These are phyloP conservation scores for Cystobasidium slooffiae DNA, from an alignment of 1,284 basidiomycete species.

Conservation along the genomic window DNA sequence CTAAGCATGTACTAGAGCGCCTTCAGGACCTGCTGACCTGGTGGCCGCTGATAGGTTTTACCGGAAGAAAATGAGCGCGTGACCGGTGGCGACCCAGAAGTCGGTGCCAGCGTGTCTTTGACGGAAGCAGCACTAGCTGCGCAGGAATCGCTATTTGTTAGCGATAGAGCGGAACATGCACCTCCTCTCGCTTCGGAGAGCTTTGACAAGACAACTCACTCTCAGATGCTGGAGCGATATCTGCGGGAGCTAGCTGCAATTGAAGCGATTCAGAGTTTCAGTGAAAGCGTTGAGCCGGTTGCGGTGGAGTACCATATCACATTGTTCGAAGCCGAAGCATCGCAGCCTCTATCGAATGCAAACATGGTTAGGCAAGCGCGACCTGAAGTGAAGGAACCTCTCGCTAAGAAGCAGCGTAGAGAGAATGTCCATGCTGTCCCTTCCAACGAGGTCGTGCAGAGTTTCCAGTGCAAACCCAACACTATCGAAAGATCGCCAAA, in stretches of 20 bases:
- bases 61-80: conserved; percentile 12
- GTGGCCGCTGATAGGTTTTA: background rate
- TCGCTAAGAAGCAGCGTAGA: too few relatives aligned
- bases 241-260: conserved; percentile 24
- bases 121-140: conserved; percentile 4
- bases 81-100: conserved; percentile 1
- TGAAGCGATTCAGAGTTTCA: background rate
- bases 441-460: too few relatives aligned
- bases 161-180: background rate
- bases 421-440: too few relatives aligned
- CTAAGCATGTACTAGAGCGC: too few relatives aligned
- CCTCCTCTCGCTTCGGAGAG: background rate
- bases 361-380: too few relatives aligned
- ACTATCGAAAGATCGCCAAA: too few relatives aligned
- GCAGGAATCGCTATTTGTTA: background rate
- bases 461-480: too few relatives aligned
- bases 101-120: background rate
- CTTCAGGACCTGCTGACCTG: too few relatives aligned
- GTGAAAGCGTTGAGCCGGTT: background rate
- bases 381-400: too few relatives aligned
- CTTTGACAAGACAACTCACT: conserved; percentile 22
- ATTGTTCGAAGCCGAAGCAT: background rate
- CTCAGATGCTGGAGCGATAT: conserved; percentile 26
- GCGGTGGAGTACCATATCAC: background rate
- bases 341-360: too few relatives aligned